These are phyloP conservation scores for Articulospora tetracladia DNA, from an alignment of 495 filamentous ascomycete species.

Conservation along the genomic window DNA sequence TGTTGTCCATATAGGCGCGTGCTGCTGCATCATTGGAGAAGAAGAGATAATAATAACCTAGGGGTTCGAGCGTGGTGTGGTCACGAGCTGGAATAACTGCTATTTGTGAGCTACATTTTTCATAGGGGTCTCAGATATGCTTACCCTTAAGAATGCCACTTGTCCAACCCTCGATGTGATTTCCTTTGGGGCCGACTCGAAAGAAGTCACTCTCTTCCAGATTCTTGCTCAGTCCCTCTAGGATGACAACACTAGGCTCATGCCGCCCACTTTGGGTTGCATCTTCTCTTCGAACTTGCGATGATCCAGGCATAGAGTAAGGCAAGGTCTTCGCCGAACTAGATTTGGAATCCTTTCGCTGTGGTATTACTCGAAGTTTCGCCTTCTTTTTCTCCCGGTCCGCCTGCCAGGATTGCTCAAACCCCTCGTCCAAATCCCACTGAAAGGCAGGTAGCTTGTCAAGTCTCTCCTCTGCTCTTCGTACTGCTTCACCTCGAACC, in stretches of 20 bases:
- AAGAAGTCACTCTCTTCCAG: constrained; percentile 62
- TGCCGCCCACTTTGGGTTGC: not conserved
- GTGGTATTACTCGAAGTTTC: constrained; percentile 6
- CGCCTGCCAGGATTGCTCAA: not conserved
- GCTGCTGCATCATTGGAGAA: constrained; percentile 56
- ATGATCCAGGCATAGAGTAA: not conserved
- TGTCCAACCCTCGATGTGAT: constrained; percentile 61
- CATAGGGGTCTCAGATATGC: not conserved
- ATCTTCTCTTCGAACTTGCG: not conserved
- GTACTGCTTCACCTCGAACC: not conserved
- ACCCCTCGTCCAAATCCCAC: constrained; percentile 8
- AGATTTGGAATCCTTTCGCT: not conserved
- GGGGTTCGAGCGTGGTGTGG: constrained; percentile 45
- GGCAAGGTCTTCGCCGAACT: not conserved
- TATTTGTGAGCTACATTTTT: constrained; percentile 3
- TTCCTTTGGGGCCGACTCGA: constrained; percentile 51
- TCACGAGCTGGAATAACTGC: constrained; percentile 38
- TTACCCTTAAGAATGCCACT: constrained; percentile 37
- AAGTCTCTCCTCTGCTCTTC: constrained; percentile 9
- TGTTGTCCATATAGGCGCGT: constrained; percentile 45
- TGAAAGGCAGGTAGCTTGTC: constrained; percentile 21
- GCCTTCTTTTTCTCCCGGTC: not conserved
- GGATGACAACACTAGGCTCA: constrained; percentile 35
- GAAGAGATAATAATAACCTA: constrained; percentile 56
- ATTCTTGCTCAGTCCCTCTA: constrained; percentile 46